Conservation (phyloP, 805 yeast genomes). For the Jamesozyma piceae region DNA sequence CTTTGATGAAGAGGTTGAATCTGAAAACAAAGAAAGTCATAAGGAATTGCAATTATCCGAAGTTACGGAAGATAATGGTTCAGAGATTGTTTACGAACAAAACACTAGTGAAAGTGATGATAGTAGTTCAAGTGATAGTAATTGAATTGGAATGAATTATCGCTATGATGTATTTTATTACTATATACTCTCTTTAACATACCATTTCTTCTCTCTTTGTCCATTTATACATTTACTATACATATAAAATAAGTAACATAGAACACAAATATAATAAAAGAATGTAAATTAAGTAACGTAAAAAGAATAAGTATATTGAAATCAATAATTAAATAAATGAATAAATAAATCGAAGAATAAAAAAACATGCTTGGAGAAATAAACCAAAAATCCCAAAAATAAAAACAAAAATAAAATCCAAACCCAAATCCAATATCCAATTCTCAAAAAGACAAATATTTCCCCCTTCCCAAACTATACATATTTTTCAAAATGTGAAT, state of each 20-base stretch:
- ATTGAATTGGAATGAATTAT: constrained; percentile 4
- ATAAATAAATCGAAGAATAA: neutral
- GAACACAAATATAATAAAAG: neutral
- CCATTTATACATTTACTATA: neutral
- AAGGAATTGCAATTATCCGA: constrained; percentile 28
- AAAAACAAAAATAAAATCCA: neutral
- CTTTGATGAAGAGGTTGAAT: constrained; percentile 38
- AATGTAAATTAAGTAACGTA: neutral
- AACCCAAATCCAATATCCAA: too few species aligned
- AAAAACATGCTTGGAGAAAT: neutral
- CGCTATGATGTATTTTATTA: too few species aligned
- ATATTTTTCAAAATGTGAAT: constrained; percentile 47
- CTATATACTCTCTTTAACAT: too few species aligned
- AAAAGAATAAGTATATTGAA: neutral
- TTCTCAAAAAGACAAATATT: too few species aligned
- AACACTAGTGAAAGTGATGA: constrained; percentile 26
- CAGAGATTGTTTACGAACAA: constrained; percentile 29
- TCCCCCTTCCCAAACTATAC: neutral
- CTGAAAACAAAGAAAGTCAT: constrained; percentile 30
- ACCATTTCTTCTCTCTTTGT: neutral
- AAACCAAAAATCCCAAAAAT: neutral
- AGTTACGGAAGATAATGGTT: constrained; percentile 29
- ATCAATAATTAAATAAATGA: neutral
- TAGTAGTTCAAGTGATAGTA: constrained; percentile 19
- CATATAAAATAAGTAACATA: neutral